These are phyloP conservation scores for Phytophthora tentaculata DNA, from an alignment of 352 stramenopile species.

Conservation along the genomic window DNA sequence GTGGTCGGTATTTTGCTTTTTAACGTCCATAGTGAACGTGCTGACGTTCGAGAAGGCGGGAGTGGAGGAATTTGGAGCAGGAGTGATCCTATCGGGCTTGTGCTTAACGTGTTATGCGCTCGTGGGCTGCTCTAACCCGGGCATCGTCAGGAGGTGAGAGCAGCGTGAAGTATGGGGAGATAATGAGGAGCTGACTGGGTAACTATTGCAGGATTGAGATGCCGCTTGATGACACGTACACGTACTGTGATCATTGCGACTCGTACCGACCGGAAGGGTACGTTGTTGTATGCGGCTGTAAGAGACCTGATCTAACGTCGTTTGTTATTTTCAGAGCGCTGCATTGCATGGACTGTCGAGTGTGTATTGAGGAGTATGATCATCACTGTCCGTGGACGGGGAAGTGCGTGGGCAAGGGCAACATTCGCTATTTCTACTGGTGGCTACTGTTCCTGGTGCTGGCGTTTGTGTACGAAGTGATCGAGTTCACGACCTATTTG, in stretches of 20 bases:
- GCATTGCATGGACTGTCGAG: constrained; percentile 89
- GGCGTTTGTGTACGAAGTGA: constrained; percentile 89
- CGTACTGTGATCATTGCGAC: constrained; percentile 81
- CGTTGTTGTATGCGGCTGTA: constrained; percentile 8
- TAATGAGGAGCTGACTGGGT: constrained; percentile 1
- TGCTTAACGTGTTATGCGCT: constrained; percentile 79
- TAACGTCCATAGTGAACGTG: constrained; percentile 54
- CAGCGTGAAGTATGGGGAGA: neutral
- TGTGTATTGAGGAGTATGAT: constrained; percentile 90
- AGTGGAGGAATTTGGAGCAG: constrained; percentile 47
- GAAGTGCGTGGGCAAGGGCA: constrained; percentile 89
- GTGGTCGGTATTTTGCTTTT: constrained; percentile 56
- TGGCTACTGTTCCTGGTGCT: constrained; percentile 89
- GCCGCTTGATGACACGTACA: constrained; percentile 64
- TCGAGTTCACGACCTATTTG: constrained; percentile 89
- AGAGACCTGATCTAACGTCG: constrained; percentile 7
- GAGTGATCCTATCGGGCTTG: constrained; percentile 58
- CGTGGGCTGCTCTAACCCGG: constrained; percentile 73
- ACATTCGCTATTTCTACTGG: constrained; percentile 82
- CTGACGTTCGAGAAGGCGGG: constrained; percentile 55
- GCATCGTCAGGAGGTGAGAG: constrained; percentile 62
- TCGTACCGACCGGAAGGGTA: constrained; percentile 79
- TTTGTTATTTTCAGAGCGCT: constrained; percentile 49
- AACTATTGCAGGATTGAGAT: constrained; percentile 34
- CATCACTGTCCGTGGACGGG: constrained; percentile 95